Base-by-base conservation (phyloP, 108 stramenopile species). In the Cyclotella sp. region DNA sequence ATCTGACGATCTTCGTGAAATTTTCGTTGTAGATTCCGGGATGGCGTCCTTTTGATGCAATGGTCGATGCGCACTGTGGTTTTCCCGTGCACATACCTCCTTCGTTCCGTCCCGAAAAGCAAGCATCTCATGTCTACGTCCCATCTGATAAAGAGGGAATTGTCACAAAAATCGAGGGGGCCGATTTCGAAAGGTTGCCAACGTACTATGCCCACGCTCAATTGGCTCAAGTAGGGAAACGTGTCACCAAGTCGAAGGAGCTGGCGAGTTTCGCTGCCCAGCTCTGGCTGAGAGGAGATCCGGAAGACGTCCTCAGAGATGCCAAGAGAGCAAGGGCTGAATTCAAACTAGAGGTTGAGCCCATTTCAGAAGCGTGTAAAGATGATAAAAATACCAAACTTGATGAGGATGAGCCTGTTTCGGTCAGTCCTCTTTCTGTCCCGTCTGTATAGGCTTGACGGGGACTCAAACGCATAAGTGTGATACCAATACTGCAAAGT, bases 41-140 rank as follows among this genome's bases (percentile, higher is more conserved):
- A 15, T 84, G 83, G 86, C 58, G 77, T 61, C 86, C 86, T 16
- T 86, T 84, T 40, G 86, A 81, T 53, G 86, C 86, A 29, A 84
- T 86, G 79, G 63, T 86, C 11, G 83, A 86, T 51, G 83, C 86
- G 29, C 86, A 86, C 53, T 86, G 83, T 69, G 86, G 86, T n/a
- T 84, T 84, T 22, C 86, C 83, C 26, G 73, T 84, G 14, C 58
- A 63, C 11, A 77, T 84, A 41, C 83, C 86, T 43, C 83, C 80
- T 39, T 73, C 86, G 10, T 86, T 84, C 59, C 58, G 47, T 49
- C 86, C 86, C 40, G 55, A 63, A 9, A 63, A 69, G 47, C 64
- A 74, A 52, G 83, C 80, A 47, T 46, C 24, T 0, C 86, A 86
- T 39, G 80, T 72, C 12, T 86, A 67, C 70, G 42, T 86, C 39